Evolutionary conservation across 768 basidiomycete genomes (phyloP).

Genomic region (Tylopilus vinaceipallidus): DNA sequence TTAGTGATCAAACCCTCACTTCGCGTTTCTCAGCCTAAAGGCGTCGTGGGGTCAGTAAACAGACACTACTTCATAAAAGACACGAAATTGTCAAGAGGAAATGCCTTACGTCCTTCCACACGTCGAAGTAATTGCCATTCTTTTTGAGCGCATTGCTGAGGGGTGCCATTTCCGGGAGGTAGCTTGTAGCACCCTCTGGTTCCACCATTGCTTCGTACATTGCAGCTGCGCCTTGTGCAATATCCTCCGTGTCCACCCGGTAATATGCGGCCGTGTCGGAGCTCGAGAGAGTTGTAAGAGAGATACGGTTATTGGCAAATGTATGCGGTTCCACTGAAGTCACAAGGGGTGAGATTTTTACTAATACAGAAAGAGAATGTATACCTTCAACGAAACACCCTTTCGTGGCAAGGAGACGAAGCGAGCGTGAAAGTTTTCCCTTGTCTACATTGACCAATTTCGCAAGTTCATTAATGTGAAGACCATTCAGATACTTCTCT

Average conservation of each 20-base stretch:
- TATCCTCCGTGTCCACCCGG: slow-evolving; percentile 7
- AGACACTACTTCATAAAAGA: no score
- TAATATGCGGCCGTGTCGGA: slow-evolving; percentile 9
- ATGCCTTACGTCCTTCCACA: slow-evolving; percentile 19
- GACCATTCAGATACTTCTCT: slow-evolving; percentile 23
- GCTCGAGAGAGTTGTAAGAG: slow-evolving; percentile 18
- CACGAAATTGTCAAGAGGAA: not conserved
- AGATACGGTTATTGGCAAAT: no score
- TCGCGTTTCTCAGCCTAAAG: slow-evolving; percentile 13
- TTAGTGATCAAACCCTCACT: not conserved
- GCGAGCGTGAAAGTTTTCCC: slow-evolving; percentile 30
- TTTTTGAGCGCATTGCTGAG: slow-evolving; percentile 20
- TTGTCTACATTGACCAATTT: slow-evolving; percentile 22
- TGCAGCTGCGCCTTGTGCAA: slow-evolving; percentile 11
- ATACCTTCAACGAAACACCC: no score
- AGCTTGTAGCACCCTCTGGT: slow-evolving; percentile 22
- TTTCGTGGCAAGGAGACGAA: slow-evolving; percentile 34
- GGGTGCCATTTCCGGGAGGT: slow-evolving; percentile 20
- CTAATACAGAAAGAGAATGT: no score
- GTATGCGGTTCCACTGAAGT: slow-evolving; percentile 24
- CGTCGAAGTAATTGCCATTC: slow-evolving; percentile 20
- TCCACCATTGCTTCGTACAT: slow-evolving; percentile 28
- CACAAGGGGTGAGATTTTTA: no score
- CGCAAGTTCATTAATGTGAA: slow-evolving; percentile 27
- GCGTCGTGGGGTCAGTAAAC: not conserved